These are phyloP conservation scores for Thelephora terrestris DNA, from an alignment of 1,284 basidiomycete species.

Conservation along the genomic window DNA sequence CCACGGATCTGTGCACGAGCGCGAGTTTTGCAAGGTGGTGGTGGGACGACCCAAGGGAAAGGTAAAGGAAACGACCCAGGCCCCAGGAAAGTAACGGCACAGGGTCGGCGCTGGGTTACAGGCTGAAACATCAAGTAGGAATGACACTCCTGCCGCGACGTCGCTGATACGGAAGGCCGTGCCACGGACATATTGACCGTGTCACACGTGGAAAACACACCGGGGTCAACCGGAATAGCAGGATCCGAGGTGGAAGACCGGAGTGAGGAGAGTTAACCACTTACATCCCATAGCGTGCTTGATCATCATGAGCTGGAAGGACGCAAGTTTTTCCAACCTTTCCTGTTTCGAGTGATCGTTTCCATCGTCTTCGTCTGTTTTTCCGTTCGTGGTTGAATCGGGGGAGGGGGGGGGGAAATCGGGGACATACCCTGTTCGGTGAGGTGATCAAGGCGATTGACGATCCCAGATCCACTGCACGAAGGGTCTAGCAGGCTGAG, in stretches of 20 bases:
- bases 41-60: neutral
- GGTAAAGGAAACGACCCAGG: neutral
- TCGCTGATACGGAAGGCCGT: too few species aligned
- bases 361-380: constrained; percentile 36
- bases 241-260: neutral
- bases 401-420: neutral
- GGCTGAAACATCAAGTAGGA: too few species aligned
- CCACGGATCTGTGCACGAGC: too few species aligned
- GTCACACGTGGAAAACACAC: too few species aligned
- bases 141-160: too few species aligned
- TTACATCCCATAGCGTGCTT: constrained; percentile 91
- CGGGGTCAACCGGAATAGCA: neutral
- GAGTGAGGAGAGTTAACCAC: constrained; percentile 13
- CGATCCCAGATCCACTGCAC: constrained; percentile 88
- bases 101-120: too few species aligned
- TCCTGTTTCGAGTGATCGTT: constrained; percentile 41
- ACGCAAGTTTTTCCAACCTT: constrained; percentile 72
- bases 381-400: neutral
- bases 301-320: constrained; percentile 90
- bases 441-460: constrained; percentile 83
- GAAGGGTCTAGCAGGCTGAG: constrained; percentile 82
- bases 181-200: too few species aligned
- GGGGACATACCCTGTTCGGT: constrained; percentile 47
- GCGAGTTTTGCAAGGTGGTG: too few species aligned
- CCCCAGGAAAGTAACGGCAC: too few species aligned